Conservation (phyloP, 2,329 filamentous ascomycete species). For the Botrytis elliptica region DNA sequence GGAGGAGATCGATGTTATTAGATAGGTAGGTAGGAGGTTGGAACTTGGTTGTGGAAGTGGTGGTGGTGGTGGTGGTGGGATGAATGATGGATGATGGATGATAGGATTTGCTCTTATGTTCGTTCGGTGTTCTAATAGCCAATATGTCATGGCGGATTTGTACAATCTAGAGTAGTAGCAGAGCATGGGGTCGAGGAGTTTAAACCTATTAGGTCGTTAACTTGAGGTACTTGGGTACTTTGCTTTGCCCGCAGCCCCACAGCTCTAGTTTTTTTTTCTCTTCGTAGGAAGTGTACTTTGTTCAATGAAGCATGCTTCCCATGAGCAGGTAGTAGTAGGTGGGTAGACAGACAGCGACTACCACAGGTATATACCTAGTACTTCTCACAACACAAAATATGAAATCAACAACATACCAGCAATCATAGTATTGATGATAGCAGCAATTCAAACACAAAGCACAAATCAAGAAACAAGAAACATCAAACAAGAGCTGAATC, state of each 20-base stretch:
- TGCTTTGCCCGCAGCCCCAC: slow-evolving; percentile 8
- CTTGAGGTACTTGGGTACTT: slow-evolving; percentile 6
- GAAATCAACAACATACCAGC: background rate
- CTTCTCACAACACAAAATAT: background rate
- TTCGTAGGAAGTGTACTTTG: background rate
- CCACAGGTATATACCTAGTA: background rate
- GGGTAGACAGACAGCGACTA: background rate
- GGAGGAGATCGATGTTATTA: background rate
- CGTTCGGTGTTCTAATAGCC: background rate
- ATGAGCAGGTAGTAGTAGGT: background rate
- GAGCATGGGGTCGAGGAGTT: slow-evolving; percentile 11
- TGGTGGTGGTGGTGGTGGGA: background rate
- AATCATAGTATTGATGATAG: background rate
- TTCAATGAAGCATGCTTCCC: background rate
- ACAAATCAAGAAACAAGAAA: background rate
- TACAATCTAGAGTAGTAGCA: slow-evolving; percentile 6
- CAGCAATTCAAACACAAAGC: background rate
- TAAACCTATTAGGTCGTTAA: slow-evolving; percentile 2
- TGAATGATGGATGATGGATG: slow-evolving; percentile 1
- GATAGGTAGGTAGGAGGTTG: background rate
- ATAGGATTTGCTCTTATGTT: slow-evolving; percentile 12
- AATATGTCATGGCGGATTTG: slow-evolving; percentile 17
- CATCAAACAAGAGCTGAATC: background rate
- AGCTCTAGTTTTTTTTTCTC: background rate
- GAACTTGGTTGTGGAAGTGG: background rate